Evolutionary conservation across 2,329 filamentous ascomycete genomes (phyloP), one percentile per base, ranked within the genome.

Genomic region (Tolypocladium pustulatum): DNA sequence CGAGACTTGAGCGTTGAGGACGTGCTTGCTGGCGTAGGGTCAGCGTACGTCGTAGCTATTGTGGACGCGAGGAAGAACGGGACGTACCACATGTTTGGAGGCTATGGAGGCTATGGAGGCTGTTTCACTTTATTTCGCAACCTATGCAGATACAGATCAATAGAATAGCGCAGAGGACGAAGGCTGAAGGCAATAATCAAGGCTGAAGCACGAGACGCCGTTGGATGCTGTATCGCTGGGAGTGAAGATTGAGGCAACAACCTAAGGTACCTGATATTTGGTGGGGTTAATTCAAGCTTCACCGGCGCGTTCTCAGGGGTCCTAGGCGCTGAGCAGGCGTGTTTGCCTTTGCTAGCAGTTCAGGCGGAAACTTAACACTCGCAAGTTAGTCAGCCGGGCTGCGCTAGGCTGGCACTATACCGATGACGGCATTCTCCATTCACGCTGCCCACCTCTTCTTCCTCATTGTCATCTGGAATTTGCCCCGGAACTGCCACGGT

Each of bases 1-100:
- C 59, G 93, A 81, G 69, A 99, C 94, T 77, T 99, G 94, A 63
- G 93, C 94, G 80, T 99, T 99, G 73, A 99, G 86, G 70, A 99
- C 81, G 79, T 99, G 94, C 82, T 97, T 97, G 81, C 94, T 97
- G 66, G 32, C 32, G 56, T 59, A 56, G 1, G 17, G 15, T 54
- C 37, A 55, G 40, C 25, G 6, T n/a, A 3, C 2, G 9, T 22
- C 4, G 22, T 25, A 13, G n/a, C 32, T 34, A 8, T 22, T 12
- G 49, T 7, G 22, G 25, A 5, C 34, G 12, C 32, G 17, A 22
- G 25, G 17, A 12, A 34, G 32, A 54, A 37, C 37, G 20, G 8
- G 34, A 57, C 69, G 57, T 70, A 76, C 74, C 74, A 76, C 74
- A 76, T 76, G 3, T n/a, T 27, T 40, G 10, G 27, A 27, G 10